Evolutionary conservation across 768 basidiomycete species (phyloP).

Genomic region (Tylopilus intermedius): DNA sequence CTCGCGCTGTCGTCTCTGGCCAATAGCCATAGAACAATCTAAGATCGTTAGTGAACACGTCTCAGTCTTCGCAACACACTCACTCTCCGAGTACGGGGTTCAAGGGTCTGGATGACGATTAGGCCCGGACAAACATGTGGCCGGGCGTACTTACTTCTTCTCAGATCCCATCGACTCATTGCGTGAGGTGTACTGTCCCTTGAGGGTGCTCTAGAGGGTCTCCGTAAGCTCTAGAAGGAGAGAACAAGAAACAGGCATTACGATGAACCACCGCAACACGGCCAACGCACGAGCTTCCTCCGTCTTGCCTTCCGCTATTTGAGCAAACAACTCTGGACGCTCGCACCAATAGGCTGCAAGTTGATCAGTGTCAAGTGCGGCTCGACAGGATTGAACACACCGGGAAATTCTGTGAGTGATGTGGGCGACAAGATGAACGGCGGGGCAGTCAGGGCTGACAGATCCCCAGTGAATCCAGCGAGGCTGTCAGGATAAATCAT

Average conservation of each 20-base stretch:
- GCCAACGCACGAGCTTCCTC: slow-evolving; percentile 70
- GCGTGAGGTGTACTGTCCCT: slow-evolving; percentile 90
- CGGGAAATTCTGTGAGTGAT: slow-evolving; percentile 89
- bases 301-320: slow-evolving; percentile 71
- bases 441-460: slow-evolving; percentile 78
- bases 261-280: slow-evolving; percentile 95
- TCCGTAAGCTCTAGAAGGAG: slow-evolving; percentile 1
- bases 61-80: slow-evolving; percentile 27
- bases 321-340: slow-evolving; percentile 83
- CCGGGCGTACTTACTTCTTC: slow-evolving; percentile 69
- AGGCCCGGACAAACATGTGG: slow-evolving; percentile 8
- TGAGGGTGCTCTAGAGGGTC: slow-evolving; percentile 70
- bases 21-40: slow-evolving; percentile 87
- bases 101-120: slow-evolving; percentile 57
- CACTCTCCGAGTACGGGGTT: slow-evolving; percentile 95
- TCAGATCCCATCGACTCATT: slow-evolving; percentile 96
- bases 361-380: slow-evolving; percentile 2
- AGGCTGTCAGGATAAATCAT: slow-evolving; percentile 43
- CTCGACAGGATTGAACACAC: slow-evolving; percentile 36
- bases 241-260: slow-evolving; percentile 24
- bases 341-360: slow-evolving; percentile 91
- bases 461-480: slow-evolving; percentile 82
- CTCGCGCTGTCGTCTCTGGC: slow-evolving; percentile 62
- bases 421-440: slow-evolving; percentile 90
- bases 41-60: slow-evolving; percentile 4